A percentile compares a stretch with the other conserved stretches of the same genome.
These are phyloP conservation scores for Pyrus communis DNA, from an alignment of 306 rosid species.

Conservation along the genomic window DNA sequence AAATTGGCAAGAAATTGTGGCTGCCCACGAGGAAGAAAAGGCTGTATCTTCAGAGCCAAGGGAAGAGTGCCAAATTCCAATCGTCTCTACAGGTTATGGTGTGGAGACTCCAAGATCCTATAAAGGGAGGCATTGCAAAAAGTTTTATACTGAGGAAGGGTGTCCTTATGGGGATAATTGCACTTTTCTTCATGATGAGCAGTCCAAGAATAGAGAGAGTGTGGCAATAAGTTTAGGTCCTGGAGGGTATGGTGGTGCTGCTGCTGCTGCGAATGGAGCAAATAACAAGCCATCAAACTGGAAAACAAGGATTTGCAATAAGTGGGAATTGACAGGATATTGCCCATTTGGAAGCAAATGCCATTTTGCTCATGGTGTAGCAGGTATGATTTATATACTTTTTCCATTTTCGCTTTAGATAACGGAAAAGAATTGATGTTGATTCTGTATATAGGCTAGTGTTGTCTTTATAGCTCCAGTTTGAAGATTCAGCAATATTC, in stretches of 20 bases:
- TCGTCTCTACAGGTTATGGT: conserved; percentile 45
- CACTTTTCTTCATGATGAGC: conserved; percentile 95
- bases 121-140: conserved; percentile 95
- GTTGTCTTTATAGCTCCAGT: neutral
- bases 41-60: conserved; percentile 46
- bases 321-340: conserved; percentile 98
- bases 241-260: conserved; percentile 80
- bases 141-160: conserved; percentile 94
- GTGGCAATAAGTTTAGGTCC: conserved; percentile 97
- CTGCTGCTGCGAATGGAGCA: conserved; percentile 33
- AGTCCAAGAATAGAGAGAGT: conserved; percentile 87
- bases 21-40: conserved; percentile 83
- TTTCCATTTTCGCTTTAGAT: neutral
- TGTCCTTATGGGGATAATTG: conserved; percentile 96
- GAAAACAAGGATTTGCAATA: conserved; percentile 97
- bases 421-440: neutral
- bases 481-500: neutral
- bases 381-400: conserved; percentile 46
- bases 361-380: conserved; percentile 95
- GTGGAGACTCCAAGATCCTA: conserved; percentile 69
- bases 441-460: neutral
- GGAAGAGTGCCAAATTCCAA: conserved; percentile 94
- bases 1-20: conserved; percentile 98
- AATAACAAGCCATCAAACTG: conserved; percentile 89
- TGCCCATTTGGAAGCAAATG: conserved; percentile 97